phyloP scores from a whole-genome alignment of 148 eudicot genomes.

The Spergularia bocconei region DNA sequence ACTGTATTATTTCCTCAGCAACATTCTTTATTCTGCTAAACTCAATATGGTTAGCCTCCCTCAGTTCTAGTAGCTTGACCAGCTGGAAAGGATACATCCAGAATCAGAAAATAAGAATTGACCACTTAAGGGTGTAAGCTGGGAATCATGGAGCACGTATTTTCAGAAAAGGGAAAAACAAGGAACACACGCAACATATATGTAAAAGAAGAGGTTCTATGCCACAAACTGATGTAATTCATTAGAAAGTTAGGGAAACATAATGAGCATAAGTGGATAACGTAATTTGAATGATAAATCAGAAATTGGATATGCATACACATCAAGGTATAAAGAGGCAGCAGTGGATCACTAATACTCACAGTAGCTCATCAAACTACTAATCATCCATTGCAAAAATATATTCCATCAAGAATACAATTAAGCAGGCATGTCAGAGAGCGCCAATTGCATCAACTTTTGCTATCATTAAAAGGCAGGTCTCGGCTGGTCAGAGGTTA shows the following conservation, averaged over 20 bases:
- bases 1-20: constrained; percentile 67
- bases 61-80: constrained; percentile 92
- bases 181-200: background rate
- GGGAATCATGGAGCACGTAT: background rate
- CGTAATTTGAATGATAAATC: background rate
- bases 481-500: background rate
- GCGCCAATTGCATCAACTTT: background rate
- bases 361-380: background rate
- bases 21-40: constrained; percentile 84
- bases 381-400: background rate
- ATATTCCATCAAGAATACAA: background rate
- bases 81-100: constrained; percentile 55
- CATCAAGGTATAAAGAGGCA: background rate
- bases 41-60: constrained; percentile 97
- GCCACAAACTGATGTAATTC: background rate
- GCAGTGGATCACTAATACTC: background rate
- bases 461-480: background rate
- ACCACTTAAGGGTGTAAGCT: background rate
- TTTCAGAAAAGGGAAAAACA: background rate
- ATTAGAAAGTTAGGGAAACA: background rate
- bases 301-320: background rate
- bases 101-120: constrained; percentile 5
- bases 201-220: background rate
- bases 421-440: background rate
- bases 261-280: constrained; percentile 6